These are phyloP conservation scores for Clonostachys byssicola DNA, from an alignment of 2,329 filamentous ascomycete genomes.

Conservation along the genomic window DNA sequence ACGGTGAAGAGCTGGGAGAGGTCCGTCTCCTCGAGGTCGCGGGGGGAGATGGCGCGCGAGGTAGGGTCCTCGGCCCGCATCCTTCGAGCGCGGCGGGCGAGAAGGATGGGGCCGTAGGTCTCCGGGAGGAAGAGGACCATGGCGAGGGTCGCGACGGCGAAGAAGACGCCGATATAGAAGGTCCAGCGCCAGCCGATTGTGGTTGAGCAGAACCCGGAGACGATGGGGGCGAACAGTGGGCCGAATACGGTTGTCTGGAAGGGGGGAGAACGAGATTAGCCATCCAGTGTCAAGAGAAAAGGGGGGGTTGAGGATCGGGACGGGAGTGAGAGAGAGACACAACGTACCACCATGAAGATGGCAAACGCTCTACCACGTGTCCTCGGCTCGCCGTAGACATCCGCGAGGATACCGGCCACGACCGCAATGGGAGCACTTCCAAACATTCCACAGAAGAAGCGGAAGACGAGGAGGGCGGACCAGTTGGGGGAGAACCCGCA, in stretches of 20 bases:
- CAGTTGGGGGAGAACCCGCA: constrained; percentile 51
- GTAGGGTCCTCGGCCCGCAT: constrained; percentile 52
- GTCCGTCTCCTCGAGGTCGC: constrained; percentile 58
- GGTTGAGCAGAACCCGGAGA: constrained; percentile 56
- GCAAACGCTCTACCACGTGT: constrained; percentile 53
- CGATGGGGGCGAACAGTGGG: constrained; percentile 61
- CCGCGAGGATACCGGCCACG: constrained; percentile 60
- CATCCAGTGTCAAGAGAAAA: not conserved
- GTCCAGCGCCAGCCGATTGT: constrained; percentile 65
- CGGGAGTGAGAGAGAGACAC: not conserved
- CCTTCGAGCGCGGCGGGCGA: constrained; percentile 50
- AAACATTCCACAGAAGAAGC: constrained; percentile 47
- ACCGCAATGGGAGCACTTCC: constrained; percentile 58
- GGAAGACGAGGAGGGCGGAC: constrained; percentile 48
- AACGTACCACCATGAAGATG: constrained; percentile 56
- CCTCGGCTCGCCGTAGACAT: constrained; percentile 50
- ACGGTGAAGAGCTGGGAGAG: constrained; percentile 57
- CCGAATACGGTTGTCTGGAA: constrained; percentile 57
- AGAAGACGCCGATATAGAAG: constrained; percentile 67
- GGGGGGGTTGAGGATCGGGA: not conserved
- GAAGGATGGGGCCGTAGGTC: constrained; percentile 55
- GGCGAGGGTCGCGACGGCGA: constrained; percentile 58
- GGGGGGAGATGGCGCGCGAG: constrained; percentile 48
- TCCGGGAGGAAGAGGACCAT: constrained; percentile 61
- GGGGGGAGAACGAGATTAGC: not conserved